Percentiles rank a stretch among this genome's conserved stretches.
Evolutionary conservation across 345 rosid species (phyloP).

Genomic region (Alliaria petiolata): DNA sequence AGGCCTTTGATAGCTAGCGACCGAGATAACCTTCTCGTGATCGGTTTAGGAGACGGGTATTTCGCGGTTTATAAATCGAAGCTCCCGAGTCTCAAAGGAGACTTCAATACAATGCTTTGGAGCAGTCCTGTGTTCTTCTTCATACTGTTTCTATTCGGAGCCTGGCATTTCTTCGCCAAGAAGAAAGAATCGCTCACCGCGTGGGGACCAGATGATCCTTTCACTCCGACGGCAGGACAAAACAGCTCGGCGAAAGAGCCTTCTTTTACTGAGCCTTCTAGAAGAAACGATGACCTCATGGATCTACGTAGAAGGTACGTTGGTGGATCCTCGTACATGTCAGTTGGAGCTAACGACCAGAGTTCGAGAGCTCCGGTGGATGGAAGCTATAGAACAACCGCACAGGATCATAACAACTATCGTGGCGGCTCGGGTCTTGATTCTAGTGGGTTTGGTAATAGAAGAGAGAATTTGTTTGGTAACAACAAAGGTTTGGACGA

Average conservation of each 20-base stretch:
- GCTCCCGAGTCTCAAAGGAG: slow-evolving; percentile 60
- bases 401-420: slow-evolving; percentile 52
- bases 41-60: slow-evolving; percentile 74
- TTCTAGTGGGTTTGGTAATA: slow-evolving; percentile 58
- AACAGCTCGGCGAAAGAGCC: slow-evolving; percentile 53
- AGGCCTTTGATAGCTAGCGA: slow-evolving; percentile 75
- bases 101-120: slow-evolving; percentile 72
- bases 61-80: slow-evolving; percentile 77
- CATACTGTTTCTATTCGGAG: slow-evolving; percentile 74
- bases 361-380: slow-evolving; percentile 53
- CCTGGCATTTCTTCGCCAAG: slow-evolving; percentile 96
- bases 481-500: slow-evolving; percentile 62
- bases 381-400: slow-evolving; percentile 51
- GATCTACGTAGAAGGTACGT: slow-evolving; percentile 65
- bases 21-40: slow-evolving; percentile 70
- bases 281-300: slow-evolving; percentile 58
- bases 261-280: slow-evolving; percentile 49
- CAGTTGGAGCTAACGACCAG: slow-evolving; percentile 41
- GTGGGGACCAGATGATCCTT: slow-evolving; percentile 93
- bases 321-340: slow-evolving; percentile 46
- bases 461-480: slow-evolving; percentile 55
- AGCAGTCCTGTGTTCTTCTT: slow-evolving; percentile 85
- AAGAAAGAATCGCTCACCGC: slow-evolving; percentile 88
- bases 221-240: slow-evolving; percentile 48
- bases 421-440: slow-evolving; percentile 56